phyloP scores from a whole-genome alignment of 768 basidiomycete species.

The Arthromyces matolae region DNA sequence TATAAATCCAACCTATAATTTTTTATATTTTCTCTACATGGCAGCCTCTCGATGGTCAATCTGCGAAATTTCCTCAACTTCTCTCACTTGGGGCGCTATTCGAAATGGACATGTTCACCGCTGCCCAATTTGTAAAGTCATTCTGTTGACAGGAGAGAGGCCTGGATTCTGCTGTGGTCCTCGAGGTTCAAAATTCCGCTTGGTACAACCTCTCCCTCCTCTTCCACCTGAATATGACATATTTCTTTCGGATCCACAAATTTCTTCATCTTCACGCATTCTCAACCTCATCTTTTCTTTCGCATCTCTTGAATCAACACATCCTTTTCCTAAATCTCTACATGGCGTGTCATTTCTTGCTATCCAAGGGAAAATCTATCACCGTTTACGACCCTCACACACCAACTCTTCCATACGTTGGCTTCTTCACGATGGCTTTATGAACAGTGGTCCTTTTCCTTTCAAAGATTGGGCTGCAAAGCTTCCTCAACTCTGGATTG shows the following conservation, averaged over 20 bases:
- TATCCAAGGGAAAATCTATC: background rate
- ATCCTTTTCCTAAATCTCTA: background rate
- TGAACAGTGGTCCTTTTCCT: background rate
- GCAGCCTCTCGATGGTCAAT: too few relatives aligned
- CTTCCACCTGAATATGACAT: background rate
- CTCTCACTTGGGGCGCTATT: too few relatives aligned
- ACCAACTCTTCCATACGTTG: background rate
- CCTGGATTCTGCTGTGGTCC: background rate
- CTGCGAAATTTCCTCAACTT: too few relatives aligned
- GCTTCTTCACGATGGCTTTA: background rate
- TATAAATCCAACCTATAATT: too few relatives aligned
- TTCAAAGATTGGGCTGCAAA: background rate
- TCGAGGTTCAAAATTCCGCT: background rate
- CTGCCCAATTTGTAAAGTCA: background rate
- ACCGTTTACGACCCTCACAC: background rate
- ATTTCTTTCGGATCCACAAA: background rate
- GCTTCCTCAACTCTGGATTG: background rate
- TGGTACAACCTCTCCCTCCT: background rate
- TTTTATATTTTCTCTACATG: too few relatives aligned
- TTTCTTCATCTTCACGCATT: background rate
- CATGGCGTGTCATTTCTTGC: background rate
- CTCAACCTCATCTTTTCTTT: constrained; percentile 2
- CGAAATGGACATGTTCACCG: too few relatives aligned
- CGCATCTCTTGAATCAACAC: background rate
- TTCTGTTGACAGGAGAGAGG: background rate